Conservation (phyloP, 805 yeast genomes). For the Kazachstania bromeliacearum region DNA sequence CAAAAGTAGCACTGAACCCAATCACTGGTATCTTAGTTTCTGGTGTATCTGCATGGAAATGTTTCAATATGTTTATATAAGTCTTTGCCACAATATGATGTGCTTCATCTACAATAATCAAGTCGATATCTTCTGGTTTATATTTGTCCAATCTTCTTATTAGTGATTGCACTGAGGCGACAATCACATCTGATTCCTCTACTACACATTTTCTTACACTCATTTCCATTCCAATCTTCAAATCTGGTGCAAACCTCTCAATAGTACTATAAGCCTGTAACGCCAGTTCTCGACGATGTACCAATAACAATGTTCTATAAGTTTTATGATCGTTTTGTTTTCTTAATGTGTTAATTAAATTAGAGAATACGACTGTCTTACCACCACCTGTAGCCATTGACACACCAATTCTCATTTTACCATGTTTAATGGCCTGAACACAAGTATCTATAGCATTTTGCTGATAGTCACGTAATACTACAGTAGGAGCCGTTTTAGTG, state of each 20-base stretch:
- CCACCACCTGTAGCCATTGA: conserved; percentile 94
- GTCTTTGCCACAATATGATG: conserved; percentile 79
- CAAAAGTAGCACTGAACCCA: conserved; percentile 86
- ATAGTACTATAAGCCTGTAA: conserved; percentile 55
- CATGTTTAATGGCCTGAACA: conserved; percentile 36
- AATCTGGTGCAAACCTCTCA: conserved; percentile 37
- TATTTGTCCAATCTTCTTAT: conserved; percentile 40
- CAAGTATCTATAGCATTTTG: conserved; percentile 55
- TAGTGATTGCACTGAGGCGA: conserved; percentile 71
- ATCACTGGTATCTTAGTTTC: conserved; percentile 45
- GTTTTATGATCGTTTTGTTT: conserved; percentile 1
- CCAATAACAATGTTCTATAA: conserved; percentile 46
- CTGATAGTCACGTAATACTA: conserved; percentile 59
- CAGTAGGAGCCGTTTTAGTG: no score
- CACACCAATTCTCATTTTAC: conserved; percentile 58
- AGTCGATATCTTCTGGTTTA: conserved; percentile 45
- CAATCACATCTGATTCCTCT: conserved; percentile 47
- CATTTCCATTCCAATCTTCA: conserved; percentile 61
- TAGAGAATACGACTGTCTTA: conserved; percentile 71
- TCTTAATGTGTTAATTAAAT: conserved; percentile 37
- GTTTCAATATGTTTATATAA: conserved; percentile 46
- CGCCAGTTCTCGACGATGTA: conserved; percentile 74
- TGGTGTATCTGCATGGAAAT: conserved; percentile 42
- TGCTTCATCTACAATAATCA: conserved; percentile 82
- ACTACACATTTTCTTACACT: conserved; percentile 33